Base-by-base conservation (phyloP, 2,329 filamentous ascomycete species). In the Fusarium anthophilum region DNA sequence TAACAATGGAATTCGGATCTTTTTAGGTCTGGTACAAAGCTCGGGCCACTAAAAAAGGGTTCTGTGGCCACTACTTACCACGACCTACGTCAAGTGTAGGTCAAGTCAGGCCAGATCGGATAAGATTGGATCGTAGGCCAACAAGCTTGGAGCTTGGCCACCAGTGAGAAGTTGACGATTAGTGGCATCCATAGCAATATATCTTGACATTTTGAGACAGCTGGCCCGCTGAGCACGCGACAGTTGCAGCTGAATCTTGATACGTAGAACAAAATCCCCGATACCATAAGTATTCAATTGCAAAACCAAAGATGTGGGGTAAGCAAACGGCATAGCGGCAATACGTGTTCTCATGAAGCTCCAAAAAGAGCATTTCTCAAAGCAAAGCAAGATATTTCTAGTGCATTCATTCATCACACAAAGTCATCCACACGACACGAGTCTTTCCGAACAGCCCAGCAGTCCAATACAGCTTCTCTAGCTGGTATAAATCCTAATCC, bases 301-400 rank as follows among this genome's bases (percentile, higher is more conserved):
- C 51, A 50, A 54, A 65, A 37, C 51, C 55, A 68, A 32, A 48
- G 51, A 72, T 60, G 68, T 66, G 73, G 72, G 74, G 70, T 66
- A 65, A 54, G 44, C 45, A 69, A 56, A 56, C 53, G 59, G 69
- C 41, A 62, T 55, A 74, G 59, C 74, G 63, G 53, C 66, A 60
- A 78, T 77, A 78, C 73, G 75, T 78, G 75, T 78, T 78, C 70
- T 78, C 73, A 76, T 70, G 37, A 70, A 71, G 68, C 68, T 72
- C 74, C 66, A 76, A 78, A 69, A 55, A 74, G 74, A 76, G 74
- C 73, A 64, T 69, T 59, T 57, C 32, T 78, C 74, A 76, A 77
- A 76, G 66, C 37, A 43, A 44, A 38, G 26, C 56, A 59, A 51
- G 32, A 51, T 60, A 76, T 62, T 76, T 66, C 76, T 70, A 78